Percentiles rank a stretch among this genome's conserved stretches.
Conservation (phyloP, 768 basidiomycete species). For the Serendipita sp. region DNA sequence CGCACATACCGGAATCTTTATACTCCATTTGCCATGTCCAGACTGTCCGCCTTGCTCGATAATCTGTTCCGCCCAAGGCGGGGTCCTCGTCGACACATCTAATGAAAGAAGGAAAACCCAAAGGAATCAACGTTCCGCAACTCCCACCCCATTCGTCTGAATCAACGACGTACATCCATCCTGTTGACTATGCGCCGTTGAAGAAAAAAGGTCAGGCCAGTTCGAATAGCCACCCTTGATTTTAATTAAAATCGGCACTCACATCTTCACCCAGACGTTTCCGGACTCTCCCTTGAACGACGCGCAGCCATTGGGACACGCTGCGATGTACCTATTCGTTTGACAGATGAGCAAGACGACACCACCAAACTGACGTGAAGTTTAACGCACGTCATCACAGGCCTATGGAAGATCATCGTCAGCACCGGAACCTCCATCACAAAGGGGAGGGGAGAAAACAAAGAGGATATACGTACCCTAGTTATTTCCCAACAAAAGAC, state of each 20-base stretch:
- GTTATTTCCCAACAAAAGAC: too few relatives aligned
- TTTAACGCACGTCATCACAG: background rate
- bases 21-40: conserved; percentile 4
- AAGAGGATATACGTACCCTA: too few relatives aligned
- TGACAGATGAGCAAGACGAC: too few relatives aligned
- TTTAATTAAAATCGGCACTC: too few relatives aligned
- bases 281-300: conserved; percentile 12
- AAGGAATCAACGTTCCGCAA: too few relatives aligned
- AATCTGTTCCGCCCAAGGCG: conserved; percentile 10
- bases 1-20: background rate
- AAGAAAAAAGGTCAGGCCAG: too few relatives aligned
- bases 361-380: background rate
- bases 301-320: conserved; percentile 10
- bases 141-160: too few relatives aligned
- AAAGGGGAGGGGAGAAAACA: too few relatives aligned
- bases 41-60: background rate
- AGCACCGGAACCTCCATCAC: too few relatives aligned
- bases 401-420: background rate
- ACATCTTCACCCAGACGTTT: conserved; percentile 13
- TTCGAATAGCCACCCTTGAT: too few relatives aligned
- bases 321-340: conserved; percentile 10
- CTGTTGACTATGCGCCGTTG: conserved; percentile 4
- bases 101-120: too few relatives aligned
- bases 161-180: conserved; percentile 13
- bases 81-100: background rate